Percentiles rank a stretch among this genome's conserved stretches.
These are phyloP conservation scores for Sporothrix phasma DNA, from an alignment of 2,329 filamentous ascomycete genomes.

Conservation along the genomic window DNA sequence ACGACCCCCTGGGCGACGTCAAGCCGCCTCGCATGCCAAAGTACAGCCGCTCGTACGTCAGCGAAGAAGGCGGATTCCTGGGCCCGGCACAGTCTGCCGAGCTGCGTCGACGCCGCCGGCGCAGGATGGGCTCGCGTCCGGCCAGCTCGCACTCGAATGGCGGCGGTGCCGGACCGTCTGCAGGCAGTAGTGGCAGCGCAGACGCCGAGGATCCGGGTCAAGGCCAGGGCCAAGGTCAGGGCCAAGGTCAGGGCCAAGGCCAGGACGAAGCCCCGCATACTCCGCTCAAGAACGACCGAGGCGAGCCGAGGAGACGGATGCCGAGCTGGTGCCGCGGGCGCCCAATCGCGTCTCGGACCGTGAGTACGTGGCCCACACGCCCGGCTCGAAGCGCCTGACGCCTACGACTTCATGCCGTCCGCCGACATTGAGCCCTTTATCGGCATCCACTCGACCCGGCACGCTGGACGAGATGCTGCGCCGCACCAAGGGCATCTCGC, in stretches of 20 bases:
- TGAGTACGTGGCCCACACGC: conserved; percentile 51
- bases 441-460: conserved; percentile 60
- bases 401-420: conserved; percentile 49
- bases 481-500: conserved; percentile 63
- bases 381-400: conserved; percentile 50
- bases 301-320: background rate
- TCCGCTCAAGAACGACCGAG: background rate
- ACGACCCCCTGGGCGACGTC: no score
- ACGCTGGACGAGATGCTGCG: conserved; percentile 41
- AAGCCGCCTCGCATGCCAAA: conserved; percentile 26
- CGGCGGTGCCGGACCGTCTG: background rate
- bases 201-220: background rate
- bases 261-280: background rate
- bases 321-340: conserved; percentile 10
- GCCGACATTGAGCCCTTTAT: conserved; percentile 55
- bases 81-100: conserved; percentile 33
- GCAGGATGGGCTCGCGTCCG: background rate
- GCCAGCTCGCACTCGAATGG: background rate
- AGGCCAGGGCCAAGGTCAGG: conserved; percentile 18
- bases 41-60: conserved; percentile 56
- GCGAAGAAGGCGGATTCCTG: conserved; percentile 59
- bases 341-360: conserved; percentile 37
- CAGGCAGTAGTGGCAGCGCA: background rate
- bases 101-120: background rate
- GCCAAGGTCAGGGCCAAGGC: background rate